Evolutionary conservation across 1,139 yeast species (phyloP), one percentile per base, ranked within the genome.

Genomic region (Sugiyamaella novakii): DNA sequence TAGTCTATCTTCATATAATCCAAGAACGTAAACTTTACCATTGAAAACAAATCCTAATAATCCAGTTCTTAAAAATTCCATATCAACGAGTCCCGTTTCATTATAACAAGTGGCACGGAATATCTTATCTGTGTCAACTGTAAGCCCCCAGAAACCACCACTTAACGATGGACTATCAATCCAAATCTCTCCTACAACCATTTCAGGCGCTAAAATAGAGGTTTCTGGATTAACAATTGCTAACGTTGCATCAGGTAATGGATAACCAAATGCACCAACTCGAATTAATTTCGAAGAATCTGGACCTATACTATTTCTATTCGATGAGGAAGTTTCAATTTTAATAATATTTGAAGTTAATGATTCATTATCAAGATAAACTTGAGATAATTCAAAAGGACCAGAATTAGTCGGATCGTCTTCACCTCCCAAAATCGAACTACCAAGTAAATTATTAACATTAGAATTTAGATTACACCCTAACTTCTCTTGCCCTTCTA

Each of bases 101-200:
- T 84, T 91, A 29, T 79, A 73, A 60, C 95, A 85, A 54, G 80
- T 80, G 0, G 96, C 96, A 61, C 85, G 95, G 67, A 88, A 88
- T 1, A 87, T 84, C 58, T 76, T 77, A 53, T 80, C 83, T 0
- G 95, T 84, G 49, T 86, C 95, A 11, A 75, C 73, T 1, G 75
- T 74, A 39, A 84, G 69, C 0, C 88, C 92, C 82, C 88, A 88
- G 61, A 86, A 87, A 0, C 96, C 96, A 5, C 96, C 96, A 3
- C 92, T 82, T 5, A 88, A 70, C 52, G 95, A 85, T 2, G 92
- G 95, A 52, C 91, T 82, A 63, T 88, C 96, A 18, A 92, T 87
- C 98, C 98, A 94, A 28, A 92, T 84, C 65, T 92, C 99, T 18
- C 98, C 98, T n/a, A 94, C 85, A 56, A 86, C 91, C 59, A 87